These are phyloP conservation scores for Suillus bovinus DNA, from an alignment of 768 basidiomycete species.

Conservation along the genomic window DNA sequence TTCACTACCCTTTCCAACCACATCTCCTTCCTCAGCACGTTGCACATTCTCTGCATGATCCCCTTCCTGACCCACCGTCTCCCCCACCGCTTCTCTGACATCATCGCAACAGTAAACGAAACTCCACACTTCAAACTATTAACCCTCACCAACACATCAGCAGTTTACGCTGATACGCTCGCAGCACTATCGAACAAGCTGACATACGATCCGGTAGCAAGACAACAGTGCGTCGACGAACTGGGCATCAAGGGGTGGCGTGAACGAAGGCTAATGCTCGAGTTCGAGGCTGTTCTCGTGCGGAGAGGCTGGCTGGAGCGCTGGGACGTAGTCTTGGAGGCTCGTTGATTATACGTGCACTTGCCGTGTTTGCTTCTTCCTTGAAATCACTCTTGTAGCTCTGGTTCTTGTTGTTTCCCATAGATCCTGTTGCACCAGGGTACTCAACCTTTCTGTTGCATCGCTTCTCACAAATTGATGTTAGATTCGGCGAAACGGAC, in stretches of 20 bases:
- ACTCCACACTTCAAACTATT: conserved; percentile 30
- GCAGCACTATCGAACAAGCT: conserved; percentile 10
- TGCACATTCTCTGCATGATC: conserved; percentile 43
- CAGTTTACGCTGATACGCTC: conserved; percentile 26
- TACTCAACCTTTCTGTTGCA: too few species aligned
- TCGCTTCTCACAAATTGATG: too few species aligned
- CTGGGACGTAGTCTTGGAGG: conserved; percentile 38
- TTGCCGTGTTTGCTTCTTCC: background rate
- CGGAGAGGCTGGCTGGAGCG: conserved; percentile 43
- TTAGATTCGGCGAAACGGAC: too few species aligned
- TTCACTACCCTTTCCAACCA: conserved; percentile 41
- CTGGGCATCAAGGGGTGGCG: conserved; percentile 43
- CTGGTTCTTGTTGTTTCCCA: background rate
- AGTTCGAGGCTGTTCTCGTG: conserved; percentile 55
- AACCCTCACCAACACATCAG: conserved; percentile 42
- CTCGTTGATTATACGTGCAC: background rate
- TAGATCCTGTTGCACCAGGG: background rate
- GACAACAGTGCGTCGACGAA: conserved; percentile 13
- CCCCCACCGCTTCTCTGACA: conserved; percentile 36
- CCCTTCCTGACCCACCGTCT: conserved; percentile 42
- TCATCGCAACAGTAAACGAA: conserved; percentile 36
- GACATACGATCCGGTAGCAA: conserved; percentile 15
- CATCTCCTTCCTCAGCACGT: conserved; percentile 34
- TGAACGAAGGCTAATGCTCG: conserved; percentile 45
- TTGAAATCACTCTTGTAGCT: too few species aligned